These are phyloP conservation scores for Penicillium silybi DNA, from an alignment of 495 filamentous ascomycete genomes.

Conservation along the genomic window DNA sequence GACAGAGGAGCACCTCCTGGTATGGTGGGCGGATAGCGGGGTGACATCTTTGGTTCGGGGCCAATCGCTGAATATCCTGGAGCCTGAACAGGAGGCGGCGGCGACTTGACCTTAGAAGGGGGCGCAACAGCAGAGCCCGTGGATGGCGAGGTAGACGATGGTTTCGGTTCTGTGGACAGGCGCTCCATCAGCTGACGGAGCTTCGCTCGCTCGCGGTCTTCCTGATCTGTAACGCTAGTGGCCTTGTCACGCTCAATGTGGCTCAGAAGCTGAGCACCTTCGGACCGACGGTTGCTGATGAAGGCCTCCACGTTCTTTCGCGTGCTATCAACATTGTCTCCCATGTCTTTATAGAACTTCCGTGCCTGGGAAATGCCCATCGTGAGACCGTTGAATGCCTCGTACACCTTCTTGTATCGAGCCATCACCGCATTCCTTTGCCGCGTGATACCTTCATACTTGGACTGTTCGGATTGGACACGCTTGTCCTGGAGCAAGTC, in stretches of 20 bases:
- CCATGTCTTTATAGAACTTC: conserved; percentile 93
- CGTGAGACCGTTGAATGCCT: conserved; percentile 87
- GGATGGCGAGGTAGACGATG: conserved; percentile 39
- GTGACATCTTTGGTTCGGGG: conserved; percentile 40
- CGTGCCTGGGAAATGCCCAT: conserved; percentile 81
- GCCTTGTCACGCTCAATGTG: conserved; percentile 81
- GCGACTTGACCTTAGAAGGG: conserved; percentile 37
- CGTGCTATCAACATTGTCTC: conserved; percentile 89
- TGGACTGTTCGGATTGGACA: conserved; percentile 87
- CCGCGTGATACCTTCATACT: conserved; percentile 83
- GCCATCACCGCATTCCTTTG: conserved; percentile 76
- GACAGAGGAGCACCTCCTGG: conserved; percentile 26
- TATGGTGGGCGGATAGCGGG: conserved; percentile 44
- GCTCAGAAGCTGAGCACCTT: conserved; percentile 82
- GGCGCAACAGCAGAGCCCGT: conserved; percentile 37
- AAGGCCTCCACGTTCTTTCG: conserved; percentile 96
- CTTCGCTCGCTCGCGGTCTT: conserved; percentile 80
- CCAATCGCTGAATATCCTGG: conserved; percentile 34
- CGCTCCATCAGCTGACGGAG: conserved; percentile 90
- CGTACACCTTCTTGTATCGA: conserved; percentile 88
- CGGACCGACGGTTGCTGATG: conserved; percentile 87
- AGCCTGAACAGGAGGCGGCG: conserved; percentile 41
- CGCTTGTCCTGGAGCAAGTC: conserved; percentile 90
- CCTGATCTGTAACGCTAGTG: conserved; percentile 64
- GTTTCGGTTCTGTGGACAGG: conserved; percentile 71